Conservation (phyloP, 78 protist genomes). For the Mastigamoeba balamuthi region DNA sequence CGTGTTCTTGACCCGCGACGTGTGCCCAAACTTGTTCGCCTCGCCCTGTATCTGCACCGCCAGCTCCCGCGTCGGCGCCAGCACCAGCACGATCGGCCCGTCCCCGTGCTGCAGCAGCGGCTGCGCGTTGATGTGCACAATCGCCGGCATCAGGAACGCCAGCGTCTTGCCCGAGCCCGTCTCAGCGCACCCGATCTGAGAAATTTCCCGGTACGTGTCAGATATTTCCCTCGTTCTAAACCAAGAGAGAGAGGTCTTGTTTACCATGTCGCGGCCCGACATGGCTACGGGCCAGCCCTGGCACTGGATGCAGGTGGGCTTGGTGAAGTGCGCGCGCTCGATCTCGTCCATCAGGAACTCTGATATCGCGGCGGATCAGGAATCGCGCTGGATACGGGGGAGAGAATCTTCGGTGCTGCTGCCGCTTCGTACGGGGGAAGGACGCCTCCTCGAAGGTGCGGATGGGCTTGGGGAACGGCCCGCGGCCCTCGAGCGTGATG, state of each 20-base stretch:
- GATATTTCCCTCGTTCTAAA: background rate
- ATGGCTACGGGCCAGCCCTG: conserved; percentile 93
- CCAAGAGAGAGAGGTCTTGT: too few relatives aligned
- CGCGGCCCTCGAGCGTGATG: conserved; percentile 20
- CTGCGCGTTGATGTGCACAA: conserved; percentile 67
- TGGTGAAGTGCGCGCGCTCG: conserved; percentile 36
- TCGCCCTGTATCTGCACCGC: conserved; percentile 75
- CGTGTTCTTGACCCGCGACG: conserved; percentile 19
- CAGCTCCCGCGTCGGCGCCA: conserved; percentile 32
- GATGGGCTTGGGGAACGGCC: conserved; percentile 25
- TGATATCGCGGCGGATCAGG: background rate
- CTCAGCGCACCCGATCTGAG: conserved; percentile 80
- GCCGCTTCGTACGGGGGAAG: conserved; percentile 36
- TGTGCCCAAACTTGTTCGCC: conserved; percentile 39
- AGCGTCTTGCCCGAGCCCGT: conserved; percentile 97
- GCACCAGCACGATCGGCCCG: conserved; percentile 32
- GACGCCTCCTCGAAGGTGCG: conserved; percentile 14
- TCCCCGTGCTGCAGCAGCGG: conserved; percentile 14
- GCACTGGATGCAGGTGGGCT: conserved; percentile 93
- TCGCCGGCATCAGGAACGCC: conserved; percentile 84
- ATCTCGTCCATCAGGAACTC: conserved; percentile 24
- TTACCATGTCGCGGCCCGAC: conserved; percentile 74
- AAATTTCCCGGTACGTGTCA: background rate
- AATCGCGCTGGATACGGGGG: too few relatives aligned
- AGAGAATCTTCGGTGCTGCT: too few relatives aligned